Evolutionary conservation across 495 filamentous ascomycete genomes (phyloP), one percentile per base, ranked within the genome.

Genomic region (Podospora appendiculata): DNA sequence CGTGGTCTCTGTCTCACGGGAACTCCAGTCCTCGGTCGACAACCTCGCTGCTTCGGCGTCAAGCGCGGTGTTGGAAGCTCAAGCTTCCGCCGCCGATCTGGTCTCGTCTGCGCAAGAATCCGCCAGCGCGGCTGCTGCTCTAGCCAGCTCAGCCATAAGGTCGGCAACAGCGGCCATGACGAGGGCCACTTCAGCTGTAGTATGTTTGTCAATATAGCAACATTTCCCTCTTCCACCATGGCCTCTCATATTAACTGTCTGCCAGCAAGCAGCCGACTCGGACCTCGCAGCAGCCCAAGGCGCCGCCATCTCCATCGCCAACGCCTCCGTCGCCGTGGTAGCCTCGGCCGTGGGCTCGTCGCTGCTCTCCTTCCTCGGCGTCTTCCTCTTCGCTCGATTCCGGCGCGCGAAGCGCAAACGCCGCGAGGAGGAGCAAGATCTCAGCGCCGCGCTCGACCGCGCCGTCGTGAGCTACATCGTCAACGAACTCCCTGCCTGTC

Each of bases 381-480:
- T 55, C 32, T 64, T 50, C 13, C 39, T 66, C 8, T 62, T 60
- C 36, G 17, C 49, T 9, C 51, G 50, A 6, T 53, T 47, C 41
- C 61, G 55, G n/a, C 50, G 44, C 13, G 49, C 51, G 9, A 59
- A 54, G 42, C 50, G 48, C 25, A 51, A 58, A 32, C 47, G 47
- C 16, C 35, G 41, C 32, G 47, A 50, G 4, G 42, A 50, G 18
- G 61, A 62, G 44, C 53, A 56, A n/a, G 45, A 56, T 5, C 58
- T 54, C 32, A 64, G 47, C 53, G 51, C 36, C 1, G 63, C 63
- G 4, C 52, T 64, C 0, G 63, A 63, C 38, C 61, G 63, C 12
- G 61, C 61, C 2, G 58, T 64, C 13, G 56, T 66, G 9, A 63
- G 58, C 52, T 66, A 64, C 41, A 64, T 60, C 41, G 61, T 48